Percentiles rank a stretch among this genome's conserved stretches.
Evolutionary conservation across 2,329 filamentous ascomycete genomes (phyloP).

Genomic region (Aspergillus tubingensis): DNA sequence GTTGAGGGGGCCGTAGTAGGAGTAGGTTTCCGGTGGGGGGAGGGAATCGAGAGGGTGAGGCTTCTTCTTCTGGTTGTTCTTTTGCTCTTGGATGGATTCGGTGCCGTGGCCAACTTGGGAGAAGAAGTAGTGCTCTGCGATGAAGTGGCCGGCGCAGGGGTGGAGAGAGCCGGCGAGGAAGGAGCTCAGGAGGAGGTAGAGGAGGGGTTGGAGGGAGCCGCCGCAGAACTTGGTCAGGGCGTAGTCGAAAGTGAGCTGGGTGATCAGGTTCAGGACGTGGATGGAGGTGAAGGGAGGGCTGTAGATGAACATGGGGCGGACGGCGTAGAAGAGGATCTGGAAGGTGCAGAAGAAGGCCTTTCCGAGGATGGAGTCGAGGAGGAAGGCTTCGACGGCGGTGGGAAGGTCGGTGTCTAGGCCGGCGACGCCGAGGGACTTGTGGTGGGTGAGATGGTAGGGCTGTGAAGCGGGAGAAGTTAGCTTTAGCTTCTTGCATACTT

Average conservation of each 20-base stretch:
- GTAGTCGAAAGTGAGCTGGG: constrained; percentile 77
- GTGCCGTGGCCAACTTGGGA: constrained; percentile 42
- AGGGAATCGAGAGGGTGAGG: constrained; percentile 60
- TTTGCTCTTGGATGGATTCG: constrained; percentile 56
- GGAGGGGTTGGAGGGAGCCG: constrained; percentile 60
- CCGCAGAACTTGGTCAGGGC: constrained; percentile 64
- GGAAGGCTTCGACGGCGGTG: constrained; percentile 83
- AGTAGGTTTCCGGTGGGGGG: constrained; percentile 88
- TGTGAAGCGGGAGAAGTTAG: constrained; percentile 34
- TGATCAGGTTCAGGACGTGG: constrained; percentile 76
- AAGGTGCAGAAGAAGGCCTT: constrained; percentile 99
- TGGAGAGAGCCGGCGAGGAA: constrained; percentile 94
- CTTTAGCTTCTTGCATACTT: neutral
- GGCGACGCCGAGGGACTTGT: constrained; percentile 96
- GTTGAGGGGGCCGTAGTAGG: constrained; percentile 93
- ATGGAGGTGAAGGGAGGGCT: constrained; percentile 81
- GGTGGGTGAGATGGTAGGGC: constrained; percentile 97
- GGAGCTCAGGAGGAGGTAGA: constrained; percentile 83
- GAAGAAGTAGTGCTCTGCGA: constrained; percentile 91
- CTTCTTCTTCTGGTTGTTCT: constrained; percentile 32
- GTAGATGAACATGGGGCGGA: constrained; percentile 94
- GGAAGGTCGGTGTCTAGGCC: constrained; percentile 95
- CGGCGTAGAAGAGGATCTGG: constrained; percentile 97
- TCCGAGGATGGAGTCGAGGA: constrained; percentile 88
- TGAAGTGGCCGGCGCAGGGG: constrained; percentile 95